A percentile compares a stretch with the other conserved stretches of the same genome.
Conservation (phyloP, 2,329 filamentous ascomycete genomes). For the Trichoderma sp. region DNA sequence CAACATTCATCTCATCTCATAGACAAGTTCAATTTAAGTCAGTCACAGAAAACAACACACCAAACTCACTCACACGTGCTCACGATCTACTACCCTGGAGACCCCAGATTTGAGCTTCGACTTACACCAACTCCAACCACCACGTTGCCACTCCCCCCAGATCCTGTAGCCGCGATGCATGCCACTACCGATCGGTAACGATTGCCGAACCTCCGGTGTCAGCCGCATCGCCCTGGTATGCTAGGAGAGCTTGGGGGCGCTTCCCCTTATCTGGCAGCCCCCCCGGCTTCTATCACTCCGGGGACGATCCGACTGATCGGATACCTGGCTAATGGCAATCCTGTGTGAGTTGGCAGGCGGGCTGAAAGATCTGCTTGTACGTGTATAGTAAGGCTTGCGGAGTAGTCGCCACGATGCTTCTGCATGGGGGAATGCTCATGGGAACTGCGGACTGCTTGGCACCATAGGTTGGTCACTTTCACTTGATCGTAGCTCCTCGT, state of each 20-base stretch:
- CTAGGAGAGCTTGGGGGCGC: not conserved
- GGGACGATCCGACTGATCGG: not conserved
- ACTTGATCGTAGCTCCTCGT: too few relatives aligned
- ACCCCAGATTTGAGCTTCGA: not conserved
- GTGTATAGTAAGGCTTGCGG: not conserved
- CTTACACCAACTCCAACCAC: not conserved
- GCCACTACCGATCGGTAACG: not conserved
- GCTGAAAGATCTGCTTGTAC: not conserved
- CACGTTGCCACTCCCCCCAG: conserved; percentile 3
- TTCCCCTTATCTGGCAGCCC: not conserved
- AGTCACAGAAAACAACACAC: not conserved
- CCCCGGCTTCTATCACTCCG: not conserved
- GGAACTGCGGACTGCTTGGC: not conserved
- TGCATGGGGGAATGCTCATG: not conserved
- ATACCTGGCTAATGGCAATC: not conserved
- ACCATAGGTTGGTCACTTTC: not conserved
- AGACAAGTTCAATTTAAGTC: not conserved
- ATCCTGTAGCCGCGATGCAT: not conserved
- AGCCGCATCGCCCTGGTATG: not conserved
- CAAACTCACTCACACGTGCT: not conserved
- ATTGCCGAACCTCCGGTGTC: not conserved
- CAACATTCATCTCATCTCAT: not conserved
- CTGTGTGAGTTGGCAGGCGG: too few relatives aligned
- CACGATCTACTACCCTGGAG: not conserved
- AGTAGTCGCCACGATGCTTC: not conserved